phyloP scores from a whole-genome alignment of 495 filamentous ascomycete genomes.

The Talaromyces proteolyticus region DNA sequence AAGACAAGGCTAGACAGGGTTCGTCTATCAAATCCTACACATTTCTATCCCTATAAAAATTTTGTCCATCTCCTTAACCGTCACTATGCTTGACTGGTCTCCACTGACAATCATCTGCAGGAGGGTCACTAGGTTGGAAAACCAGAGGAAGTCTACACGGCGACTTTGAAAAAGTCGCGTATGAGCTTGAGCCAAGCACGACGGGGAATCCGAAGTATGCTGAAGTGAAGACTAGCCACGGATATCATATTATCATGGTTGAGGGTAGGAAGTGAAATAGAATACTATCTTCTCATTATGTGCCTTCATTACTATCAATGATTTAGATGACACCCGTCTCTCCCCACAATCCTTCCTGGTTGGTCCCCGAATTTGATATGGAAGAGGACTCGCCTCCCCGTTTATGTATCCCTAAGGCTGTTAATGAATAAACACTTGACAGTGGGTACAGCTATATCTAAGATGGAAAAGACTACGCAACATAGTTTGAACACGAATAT shows the following conservation, averaged over 20 bases:
- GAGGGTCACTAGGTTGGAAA: conserved; percentile 83
- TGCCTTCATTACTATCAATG: too few relatives aligned
- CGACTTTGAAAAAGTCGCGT: conserved; percentile 78
- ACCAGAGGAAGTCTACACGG: conserved; percentile 64
- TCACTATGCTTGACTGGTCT: too few relatives aligned
- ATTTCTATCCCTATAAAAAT: neutral
- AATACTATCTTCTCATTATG: conserved; percentile 2
- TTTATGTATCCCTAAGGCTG: too few relatives aligned
- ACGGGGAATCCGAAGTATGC: conserved; percentile 69
- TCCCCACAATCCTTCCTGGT: too few relatives aligned
- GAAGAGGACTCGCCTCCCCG: too few relatives aligned
- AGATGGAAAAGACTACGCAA: too few relatives aligned
- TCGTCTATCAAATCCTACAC: conserved; percentile 10
- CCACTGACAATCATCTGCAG: conserved; percentile 24
- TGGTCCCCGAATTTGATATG: too few relatives aligned
- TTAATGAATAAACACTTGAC: too few relatives aligned
- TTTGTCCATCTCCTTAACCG: neutral
- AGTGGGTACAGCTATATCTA: too few relatives aligned
- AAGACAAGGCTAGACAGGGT: conserved; percentile 86
- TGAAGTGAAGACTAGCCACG: conserved; percentile 77
- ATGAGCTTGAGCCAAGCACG: conserved; percentile 68
- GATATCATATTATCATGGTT: conserved; percentile 95
- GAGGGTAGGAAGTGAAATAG: conserved; percentile 55
- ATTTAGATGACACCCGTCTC: too few relatives aligned
- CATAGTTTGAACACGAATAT: too few relatives aligned